Percentiles rank a stretch among this genome's conserved stretches.
phyloP scores from a whole-genome alignment of 2,329 filamentous ascomycete genomes.

The Exophiala sideris region DNA sequence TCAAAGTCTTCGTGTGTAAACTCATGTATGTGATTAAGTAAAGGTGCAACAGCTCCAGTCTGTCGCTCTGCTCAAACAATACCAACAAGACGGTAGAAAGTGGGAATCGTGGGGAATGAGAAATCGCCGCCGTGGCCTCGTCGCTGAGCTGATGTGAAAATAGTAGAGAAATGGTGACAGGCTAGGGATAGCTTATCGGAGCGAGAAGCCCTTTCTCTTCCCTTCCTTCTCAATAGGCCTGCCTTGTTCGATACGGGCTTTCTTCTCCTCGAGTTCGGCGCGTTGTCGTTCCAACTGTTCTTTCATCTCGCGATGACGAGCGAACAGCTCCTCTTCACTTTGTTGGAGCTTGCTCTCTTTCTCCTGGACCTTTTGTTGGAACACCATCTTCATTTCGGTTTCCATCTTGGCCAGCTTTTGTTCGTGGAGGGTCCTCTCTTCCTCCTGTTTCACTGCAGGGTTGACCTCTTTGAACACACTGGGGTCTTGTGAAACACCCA shows the following conservation, averaged over 20 bases:
- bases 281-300: conserved; percentile 96
- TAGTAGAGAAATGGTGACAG: conserved; percentile 25
- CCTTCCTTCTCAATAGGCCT: conserved; percentile 94
- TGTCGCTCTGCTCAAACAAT: conserved; percentile 19
- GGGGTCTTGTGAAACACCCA: conserved; percentile 97
- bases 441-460: conserved; percentile 98
- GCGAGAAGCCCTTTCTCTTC: conserved; percentile 99
- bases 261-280: conserved; percentile 96
- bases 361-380: conserved; percentile 99
- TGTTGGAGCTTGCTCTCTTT: conserved; percentile 99
- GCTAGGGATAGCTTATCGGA: conserved; percentile 63
- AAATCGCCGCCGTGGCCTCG: conserved; percentile 28
- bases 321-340: conserved; percentile 97
- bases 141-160: conserved; percentile 32
- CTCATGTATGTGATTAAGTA: conserved; percentile 25
- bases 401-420: conserved; percentile 99
- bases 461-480: conserved; percentile 99
- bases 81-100: conserved; percentile 15
- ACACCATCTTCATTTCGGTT: conserved; percentile 99
- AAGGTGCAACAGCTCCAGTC: conserved; percentile 27
- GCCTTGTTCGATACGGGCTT: conserved; percentile 88
- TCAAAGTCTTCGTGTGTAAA: conserved; percentile 3
- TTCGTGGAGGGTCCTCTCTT: conserved; percentile 96
- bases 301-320: conserved; percentile 99
- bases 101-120: conserved; percentile 14